Percentiles rank a stretch among this genome's conserved stretches.
These are phyloP conservation scores for Ambrosiella xylebori DNA, from an alignment of 2,329 filamentous ascomycete species.

Conservation along the genomic window DNA sequence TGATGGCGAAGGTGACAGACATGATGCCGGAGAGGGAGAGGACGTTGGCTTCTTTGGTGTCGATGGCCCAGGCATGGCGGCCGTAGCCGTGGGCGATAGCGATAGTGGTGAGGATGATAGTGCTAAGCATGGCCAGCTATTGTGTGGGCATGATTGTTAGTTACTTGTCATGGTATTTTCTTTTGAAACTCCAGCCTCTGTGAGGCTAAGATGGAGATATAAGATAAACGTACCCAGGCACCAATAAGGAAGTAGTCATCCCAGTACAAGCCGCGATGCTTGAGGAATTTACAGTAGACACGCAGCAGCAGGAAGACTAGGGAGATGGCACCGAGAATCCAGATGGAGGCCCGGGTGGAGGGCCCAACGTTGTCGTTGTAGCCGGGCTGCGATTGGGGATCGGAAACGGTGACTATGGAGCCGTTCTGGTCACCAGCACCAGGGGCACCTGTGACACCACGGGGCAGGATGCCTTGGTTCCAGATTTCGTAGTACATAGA, in stretches of 20 bases:
- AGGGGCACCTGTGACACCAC: constrained; percentile 9
- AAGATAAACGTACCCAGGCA: constrained; percentile 16
- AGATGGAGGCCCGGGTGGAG: constrained; percentile 5
- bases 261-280: constrained; percentile 22
- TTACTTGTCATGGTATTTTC: too few species aligned
- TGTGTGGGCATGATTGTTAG: not conserved
- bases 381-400: constrained; percentile 1
- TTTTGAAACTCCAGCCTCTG: not conserved
- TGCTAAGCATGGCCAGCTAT: constrained; percentile 6
- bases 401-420: not conserved
- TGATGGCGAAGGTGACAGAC: constrained; percentile 4
- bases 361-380: constrained; percentile 9
- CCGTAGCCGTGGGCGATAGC: constrained; percentile 14
- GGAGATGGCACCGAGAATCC: constrained; percentile 11
- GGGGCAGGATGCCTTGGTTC: constrained; percentile 1
- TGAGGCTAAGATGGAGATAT: not conserved
- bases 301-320: constrained; percentile 17
- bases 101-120: constrained; percentile 13
- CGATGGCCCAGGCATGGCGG: constrained; percentile 13
- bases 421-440: constrained; percentile 11
- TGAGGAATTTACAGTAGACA: constrained; percentile 23
- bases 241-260: constrained; percentile 22
- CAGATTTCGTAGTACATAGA: not conserved
- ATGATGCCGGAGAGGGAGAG: constrained; percentile 8
- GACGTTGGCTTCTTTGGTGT: not conserved